Percentiles rank a stretch among this genome's conserved stretches.
Conservation (phyloP, 164 flowering plant species). For the Annona cherimola region DNA sequence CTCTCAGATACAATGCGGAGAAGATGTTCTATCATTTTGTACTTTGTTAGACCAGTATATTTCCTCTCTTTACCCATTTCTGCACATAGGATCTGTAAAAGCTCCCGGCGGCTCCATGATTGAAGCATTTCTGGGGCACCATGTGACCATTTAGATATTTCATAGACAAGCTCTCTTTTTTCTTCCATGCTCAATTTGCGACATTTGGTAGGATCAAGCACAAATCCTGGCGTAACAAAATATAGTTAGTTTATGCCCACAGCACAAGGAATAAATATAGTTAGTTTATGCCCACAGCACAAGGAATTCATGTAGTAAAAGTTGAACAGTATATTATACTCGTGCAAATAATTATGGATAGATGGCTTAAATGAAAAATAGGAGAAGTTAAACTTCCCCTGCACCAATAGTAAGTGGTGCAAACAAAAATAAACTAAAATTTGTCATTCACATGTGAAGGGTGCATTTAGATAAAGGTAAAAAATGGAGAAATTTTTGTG, state of each 20-base stretch:
- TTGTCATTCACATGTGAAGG: too few relatives aligned
- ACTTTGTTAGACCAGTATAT: slow-evolving; percentile 83
- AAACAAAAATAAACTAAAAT: too few relatives aligned
- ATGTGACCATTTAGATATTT: slow-evolving; percentile 53
- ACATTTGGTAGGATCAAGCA: slow-evolving; percentile 60
- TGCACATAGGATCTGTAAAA: slow-evolving; percentile 75
- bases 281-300: not conserved
- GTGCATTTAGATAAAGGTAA: too few relatives aligned
- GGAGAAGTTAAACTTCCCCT: not conserved
- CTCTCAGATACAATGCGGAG: slow-evolving; percentile 60
- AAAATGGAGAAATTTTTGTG: too few relatives aligned
- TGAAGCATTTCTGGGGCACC: slow-evolving; percentile 69
- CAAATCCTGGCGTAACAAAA: slow-evolving; percentile 32
- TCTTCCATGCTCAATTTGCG: slow-evolving; percentile 66
- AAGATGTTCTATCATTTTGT: slow-evolving; percentile 76
- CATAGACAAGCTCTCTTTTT: slow-evolving; percentile 77
- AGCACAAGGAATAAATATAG: not conserved
- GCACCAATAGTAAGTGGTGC: too few relatives aligned
- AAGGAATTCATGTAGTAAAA: not conserved
- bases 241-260: not conserved
- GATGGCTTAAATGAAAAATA: not conserved
- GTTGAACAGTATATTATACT: not conserved
- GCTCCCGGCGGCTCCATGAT: slow-evolving; percentile 84
- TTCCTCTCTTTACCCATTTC: slow-evolving; percentile 96
- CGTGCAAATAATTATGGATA: not conserved